phyloP scores from a whole-genome alignment of 306 rosid genomes.

The Lathyrus tuberosus region DNA sequence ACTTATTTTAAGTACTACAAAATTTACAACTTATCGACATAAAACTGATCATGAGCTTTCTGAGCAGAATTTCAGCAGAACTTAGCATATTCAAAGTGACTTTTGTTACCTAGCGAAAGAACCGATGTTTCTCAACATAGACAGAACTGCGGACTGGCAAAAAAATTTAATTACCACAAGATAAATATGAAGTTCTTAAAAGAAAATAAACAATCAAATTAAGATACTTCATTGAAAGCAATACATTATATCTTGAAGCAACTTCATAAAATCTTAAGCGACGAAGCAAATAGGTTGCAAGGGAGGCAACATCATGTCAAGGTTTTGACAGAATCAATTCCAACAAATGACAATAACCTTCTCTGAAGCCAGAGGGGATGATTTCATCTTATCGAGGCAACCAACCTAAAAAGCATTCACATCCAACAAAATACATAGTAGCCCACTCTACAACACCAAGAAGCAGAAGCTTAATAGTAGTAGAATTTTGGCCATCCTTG shows the following conservation, averaged over 20 bases:
- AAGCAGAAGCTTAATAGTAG: constrained; percentile 66
- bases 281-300: constrained; percentile 78
- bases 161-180: constrained; percentile 49
- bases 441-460: constrained; percentile 89
- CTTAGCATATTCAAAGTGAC: too few relatives aligned
- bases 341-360: constrained; percentile 80
- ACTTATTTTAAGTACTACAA: constrained; percentile 23
- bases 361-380: constrained; percentile 70
- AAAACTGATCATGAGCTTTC: constrained; percentile 84
- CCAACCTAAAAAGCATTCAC: constrained; percentile 98
- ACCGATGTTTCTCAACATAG: too few relatives aligned
- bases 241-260: constrained; percentile 89
- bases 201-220: too few relatives aligned
- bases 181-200: too few relatives aligned
- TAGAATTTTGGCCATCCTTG: constrained; percentile 58
- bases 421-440: too few relatives aligned
- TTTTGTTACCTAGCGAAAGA: too few relatives aligned
- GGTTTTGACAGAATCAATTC: constrained; percentile 82
- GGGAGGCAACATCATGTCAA: constrained; percentile 87
- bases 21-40: constrained; percentile 44
- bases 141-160: too few relatives aligned
- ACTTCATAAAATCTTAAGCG: too few relatives aligned
- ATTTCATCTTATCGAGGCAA: constrained; percentile 92
- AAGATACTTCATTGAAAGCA: too few relatives aligned
- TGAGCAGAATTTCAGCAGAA: constrained; percentile 68